Evolutionary conservation across 192 early-diverging fungal species (phyloP).

Genomic region (Umbelopsis sp.): DNA sequence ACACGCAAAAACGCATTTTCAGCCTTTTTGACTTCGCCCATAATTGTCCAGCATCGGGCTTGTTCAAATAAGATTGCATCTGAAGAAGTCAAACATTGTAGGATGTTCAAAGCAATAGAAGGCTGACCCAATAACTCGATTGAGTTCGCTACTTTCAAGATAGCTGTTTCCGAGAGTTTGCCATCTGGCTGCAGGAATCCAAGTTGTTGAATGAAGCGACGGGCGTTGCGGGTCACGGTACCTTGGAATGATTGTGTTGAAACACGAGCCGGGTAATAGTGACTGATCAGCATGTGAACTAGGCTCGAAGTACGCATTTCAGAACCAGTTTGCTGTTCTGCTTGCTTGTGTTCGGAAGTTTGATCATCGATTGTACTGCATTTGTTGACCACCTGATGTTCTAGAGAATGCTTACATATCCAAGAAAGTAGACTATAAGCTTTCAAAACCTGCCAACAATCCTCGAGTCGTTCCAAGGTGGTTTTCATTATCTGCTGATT

Average conservation of each 20-base stretch:
- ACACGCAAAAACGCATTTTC: conserved; percentile 15
- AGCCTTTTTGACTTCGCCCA: not conserved
- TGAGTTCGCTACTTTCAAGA: not conserved
- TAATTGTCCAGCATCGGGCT: conserved; percentile 10
- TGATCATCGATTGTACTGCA: not conserved
- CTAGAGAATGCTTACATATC: not conserved
- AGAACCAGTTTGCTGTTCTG: not conserved
- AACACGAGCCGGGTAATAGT: not conserved
- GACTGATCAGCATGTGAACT: not conserved
- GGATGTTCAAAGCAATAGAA: not conserved
- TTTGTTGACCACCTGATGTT: not conserved
- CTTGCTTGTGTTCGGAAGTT: not conserved
- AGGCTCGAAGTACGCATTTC: not conserved
- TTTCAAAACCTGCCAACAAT: not conserved
- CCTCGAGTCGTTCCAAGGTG: not conserved
- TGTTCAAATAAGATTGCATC: conserved; percentile 2
- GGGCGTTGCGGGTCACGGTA: not conserved
- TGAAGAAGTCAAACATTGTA: not conserved
- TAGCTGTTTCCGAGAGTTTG: not conserved
- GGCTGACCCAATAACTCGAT: not conserved
- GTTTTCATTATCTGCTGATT: conserved; percentile 12
- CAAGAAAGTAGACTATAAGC: not conserved
- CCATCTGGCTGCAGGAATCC: not conserved
- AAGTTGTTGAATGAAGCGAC: not conserved
- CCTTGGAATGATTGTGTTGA: not conserved